Evolutionary conservation across 805 yeast genomes (phyloP).

Genomic region (Torulaspora indica): DNA sequence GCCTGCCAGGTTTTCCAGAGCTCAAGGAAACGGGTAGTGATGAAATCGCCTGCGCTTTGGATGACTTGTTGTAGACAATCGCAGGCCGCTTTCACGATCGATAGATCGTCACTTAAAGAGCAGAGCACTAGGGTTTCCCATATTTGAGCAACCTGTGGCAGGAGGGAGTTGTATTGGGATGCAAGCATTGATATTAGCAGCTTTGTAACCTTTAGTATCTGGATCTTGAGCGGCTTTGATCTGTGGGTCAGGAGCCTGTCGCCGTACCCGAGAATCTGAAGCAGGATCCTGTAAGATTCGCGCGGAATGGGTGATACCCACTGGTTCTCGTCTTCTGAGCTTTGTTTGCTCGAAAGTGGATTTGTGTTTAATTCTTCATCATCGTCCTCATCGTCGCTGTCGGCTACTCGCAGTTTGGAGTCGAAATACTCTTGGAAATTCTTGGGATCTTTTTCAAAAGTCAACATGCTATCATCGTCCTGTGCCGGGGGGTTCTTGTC

Average conservation of each 20-base stretch:
- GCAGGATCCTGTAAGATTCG: slow-evolving; percentile 52
- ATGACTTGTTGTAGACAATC: slow-evolving; percentile 23
- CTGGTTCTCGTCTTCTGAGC: slow-evolving; percentile 28
- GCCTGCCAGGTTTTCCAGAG: slow-evolving; percentile 24
- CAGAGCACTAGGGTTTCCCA: slow-evolving; percentile 29
- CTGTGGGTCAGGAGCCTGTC: slow-evolving; percentile 65
- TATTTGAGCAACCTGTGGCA: slow-evolving; percentile 33
- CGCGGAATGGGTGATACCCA: slow-evolving; percentile 72
- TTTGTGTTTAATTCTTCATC: slow-evolving; percentile 20
- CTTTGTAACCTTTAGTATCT: slow-evolving; percentile 49
- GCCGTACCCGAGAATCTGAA: slow-evolving; percentile 62
- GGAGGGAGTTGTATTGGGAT: slow-evolving; percentile 35
- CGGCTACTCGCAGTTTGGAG: slow-evolving; percentile 34
- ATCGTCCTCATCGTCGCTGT: slow-evolving; percentile 37
- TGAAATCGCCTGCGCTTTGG: slow-evolving; percentile 25
- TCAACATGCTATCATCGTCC: slow-evolving; percentile 19
- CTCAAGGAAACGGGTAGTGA: slow-evolving; percentile 29
- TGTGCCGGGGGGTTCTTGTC: slow-evolving; percentile 35
- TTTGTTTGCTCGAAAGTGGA: slow-evolving; percentile 20
- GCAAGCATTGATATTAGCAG: slow-evolving; percentile 50
- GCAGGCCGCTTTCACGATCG: slow-evolving; percentile 25
- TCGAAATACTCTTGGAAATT: slow-evolving; percentile 37
- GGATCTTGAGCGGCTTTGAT: slow-evolving; percentile 51
- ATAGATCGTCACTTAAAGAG: slow-evolving; percentile 20
- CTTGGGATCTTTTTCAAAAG: slow-evolving; percentile 34